Evolutionary conservation across 2,329 filamentous ascomycete species (phyloP).

Genomic region (Coniochaeta sp.): DNA sequence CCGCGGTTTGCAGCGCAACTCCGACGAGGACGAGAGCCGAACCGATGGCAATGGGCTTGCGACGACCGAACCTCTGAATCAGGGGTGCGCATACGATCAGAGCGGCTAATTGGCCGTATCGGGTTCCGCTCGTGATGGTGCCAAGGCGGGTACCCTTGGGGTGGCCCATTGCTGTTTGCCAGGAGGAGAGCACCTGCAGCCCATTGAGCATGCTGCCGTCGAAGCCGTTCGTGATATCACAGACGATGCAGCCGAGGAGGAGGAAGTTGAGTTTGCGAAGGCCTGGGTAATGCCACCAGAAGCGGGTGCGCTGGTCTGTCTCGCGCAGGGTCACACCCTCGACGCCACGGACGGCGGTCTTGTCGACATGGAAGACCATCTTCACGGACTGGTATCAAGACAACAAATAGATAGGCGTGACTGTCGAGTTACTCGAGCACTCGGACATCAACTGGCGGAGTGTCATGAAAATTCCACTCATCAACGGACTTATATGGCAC

Average conservation of each 20-base stretch:
- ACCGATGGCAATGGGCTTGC: conserved; percentile 44
- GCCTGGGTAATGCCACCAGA: conserved; percentile 11
- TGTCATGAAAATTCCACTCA: not conserved
- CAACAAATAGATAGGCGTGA: too few species aligned
- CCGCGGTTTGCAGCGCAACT: conserved; percentile 47
- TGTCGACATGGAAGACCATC: conserved; percentile 3
- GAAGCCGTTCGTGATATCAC: conserved; percentile 9
- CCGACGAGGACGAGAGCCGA: conserved; percentile 39
- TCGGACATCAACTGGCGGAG: not conserved
- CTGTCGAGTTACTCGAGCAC: too few species aligned
- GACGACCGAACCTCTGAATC: conserved; percentile 44
- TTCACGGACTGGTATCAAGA: not conserved
- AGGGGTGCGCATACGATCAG: conserved; percentile 42
- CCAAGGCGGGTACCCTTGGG: conserved; percentile 19
- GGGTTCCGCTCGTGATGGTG: conserved; percentile 19
- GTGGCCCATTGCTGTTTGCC: conserved; percentile 25
- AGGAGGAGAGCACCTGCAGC: conserved; percentile 24
- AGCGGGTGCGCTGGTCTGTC: conserved; percentile 6
- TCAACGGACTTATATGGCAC: not conserved
- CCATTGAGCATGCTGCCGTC: conserved; percentile 29
- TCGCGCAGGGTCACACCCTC: not conserved
- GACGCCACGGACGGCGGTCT: not conserved
- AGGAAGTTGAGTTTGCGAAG: conserved; percentile 7
- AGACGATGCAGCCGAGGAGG: conserved; percentile 9
- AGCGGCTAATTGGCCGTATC: conserved; percentile 22